Evolutionary conservation across 169 alveolate species (phyloP), one percentile per base, ranked within the genome.

Genomic region (Cyclospora cayetanensis): DNA sequence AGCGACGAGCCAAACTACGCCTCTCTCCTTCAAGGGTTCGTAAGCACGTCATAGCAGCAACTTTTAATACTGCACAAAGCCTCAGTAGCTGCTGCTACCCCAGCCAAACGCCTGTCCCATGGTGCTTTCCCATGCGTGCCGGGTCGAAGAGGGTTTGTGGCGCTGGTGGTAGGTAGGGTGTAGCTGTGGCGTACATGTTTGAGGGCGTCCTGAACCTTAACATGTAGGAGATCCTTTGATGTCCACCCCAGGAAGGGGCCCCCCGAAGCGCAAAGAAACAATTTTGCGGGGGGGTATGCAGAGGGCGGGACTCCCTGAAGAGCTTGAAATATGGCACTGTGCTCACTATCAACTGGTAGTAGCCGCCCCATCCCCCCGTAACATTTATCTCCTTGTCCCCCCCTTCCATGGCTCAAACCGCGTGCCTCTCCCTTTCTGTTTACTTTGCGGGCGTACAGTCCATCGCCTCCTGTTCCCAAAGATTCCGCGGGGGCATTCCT

Each of bases 271-370:
- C 90, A 63, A 20, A 92, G 88, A n/a, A 92, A 52, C 15, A 92
- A 39, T 39, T 53, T 65, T 12, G 82, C 5, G 3, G 74, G 63
- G 37, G 92, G 84, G 25, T 43, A 42, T 34, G 68, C 52, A 2
- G 43, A 9, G 68, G 76, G 68, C 12, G 82, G 68, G 52, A 55
- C 82, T 11, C 92, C 94, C 65, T 94, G 95, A 37, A 96, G 91
- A 43, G 97, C 96, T 90, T 96, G 98, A 87, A 94, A 96, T 37
- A 96, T 94, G 52, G 98, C 98, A 60, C 95, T 94, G 92, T 96
- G 98, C 89, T 96, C 98, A 1, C 98, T 96, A 89, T 96, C 98
- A 31, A 95, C 97, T 0, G 98, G 98, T 3, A 94, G 82, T 34
- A 96, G 86, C 39, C 27, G 20, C 41, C 43, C 93, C 43, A 55